These are phyloP conservation scores for Massarina eburnea DNA, from an alignment of 2,329 filamentous ascomycete species.

Conservation along the genomic window DNA sequence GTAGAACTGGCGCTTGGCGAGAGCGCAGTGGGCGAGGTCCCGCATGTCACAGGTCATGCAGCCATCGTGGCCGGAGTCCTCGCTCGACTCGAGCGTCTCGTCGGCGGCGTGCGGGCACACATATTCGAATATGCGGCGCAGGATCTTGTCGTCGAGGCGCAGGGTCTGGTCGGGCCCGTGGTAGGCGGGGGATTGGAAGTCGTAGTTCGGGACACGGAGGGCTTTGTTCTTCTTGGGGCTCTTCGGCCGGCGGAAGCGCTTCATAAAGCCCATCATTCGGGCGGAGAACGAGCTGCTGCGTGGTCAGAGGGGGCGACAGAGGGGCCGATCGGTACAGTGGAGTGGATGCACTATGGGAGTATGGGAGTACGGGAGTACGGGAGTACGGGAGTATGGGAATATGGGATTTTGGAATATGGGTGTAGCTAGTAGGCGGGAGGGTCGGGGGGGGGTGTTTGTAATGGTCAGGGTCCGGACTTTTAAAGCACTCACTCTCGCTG, in stretches of 20 bases:
- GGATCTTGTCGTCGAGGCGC: slow-evolving; percentile 66
- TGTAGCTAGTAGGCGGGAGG: slow-evolving; percentile 2
- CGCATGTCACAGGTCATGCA: slow-evolving; percentile 95
- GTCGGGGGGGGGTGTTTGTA: slow-evolving; percentile 12
- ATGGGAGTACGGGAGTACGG: background rate
- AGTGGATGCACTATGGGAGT: slow-evolving; percentile 9
- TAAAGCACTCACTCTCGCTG: slow-evolving; percentile 23
- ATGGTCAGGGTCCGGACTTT: slow-evolving; percentile 9
- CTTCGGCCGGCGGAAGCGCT: slow-evolving; percentile 50
- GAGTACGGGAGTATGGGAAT: too few relatives aligned
- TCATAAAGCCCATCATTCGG: slow-evolving; percentile 53
- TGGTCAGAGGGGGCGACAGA: slow-evolving; percentile 22
- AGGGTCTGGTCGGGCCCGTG: slow-evolving; percentile 46
- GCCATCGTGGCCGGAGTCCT: slow-evolving; percentile 74
- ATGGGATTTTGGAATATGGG: slow-evolving; percentile 4
- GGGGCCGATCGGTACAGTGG: slow-evolving; percentile 8
- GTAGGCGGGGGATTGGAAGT: slow-evolving; percentile 33
- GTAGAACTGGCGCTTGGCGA: slow-evolving; percentile 74
- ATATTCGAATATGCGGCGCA: slow-evolving; percentile 75
- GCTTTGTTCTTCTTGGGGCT: slow-evolving; percentile 45
- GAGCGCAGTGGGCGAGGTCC: slow-evolving; percentile 78
- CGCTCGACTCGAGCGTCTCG: slow-evolving; percentile 71
- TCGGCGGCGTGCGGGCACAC: slow-evolving; percentile 84
- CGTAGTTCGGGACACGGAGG: slow-evolving; percentile 23
- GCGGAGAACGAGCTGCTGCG: slow-evolving; percentile 18